Evolutionary conservation across 140 eudicot genomes (phyloP), one percentile per base, ranked within the genome.

Genomic region (Stevia rebaudiana): DNA sequence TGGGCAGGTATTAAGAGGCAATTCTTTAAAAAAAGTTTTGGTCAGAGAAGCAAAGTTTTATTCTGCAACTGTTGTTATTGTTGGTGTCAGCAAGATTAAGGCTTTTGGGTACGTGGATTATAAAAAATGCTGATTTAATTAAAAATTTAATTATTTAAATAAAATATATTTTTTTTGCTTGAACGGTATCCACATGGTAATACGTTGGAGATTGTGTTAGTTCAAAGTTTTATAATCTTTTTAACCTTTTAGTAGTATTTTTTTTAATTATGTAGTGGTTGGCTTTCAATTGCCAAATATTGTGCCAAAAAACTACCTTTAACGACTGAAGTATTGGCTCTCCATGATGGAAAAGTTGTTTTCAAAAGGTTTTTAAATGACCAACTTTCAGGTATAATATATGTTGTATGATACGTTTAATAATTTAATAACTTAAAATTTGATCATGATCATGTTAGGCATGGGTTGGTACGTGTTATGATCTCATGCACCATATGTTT

Each of bases 31-130:
- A 68, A 88, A 85, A 76, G 78, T 70, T 65, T 63, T 92, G 76
- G 95, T 88, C 67, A 85, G 84, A 61, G 96, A 88, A 75, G 97
- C 95, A 36, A 92, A 83, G 77, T 78, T 25, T 54, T 76, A 74
- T 68, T 77, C 58, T 28, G 94, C 96, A 19, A 61, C 64, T 16
- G 84, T 89, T 76, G 81, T 88, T 35, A 63, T 92, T 40, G 81
- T 92, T 72, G 98, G 98, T 23, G 79, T 81, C 17, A 75, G 71
- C 63, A 88, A 76, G 83, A 80, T 73, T 61, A 75, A 73, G 53
- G 68, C 84, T 53, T 55, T 88, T 3, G 81, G 96, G 98, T 92
- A 83, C 50, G 55, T 22, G 31, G 44, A 46, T 2, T 4, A 28
- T 28, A 28, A 28, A 28, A 28, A 28, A 1, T 4, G 4, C 33